Evolutionary conservation across 176 grass and related monocot genomes (phyloP), one percentile per base, ranked within the genome.

Genomic region (Oryza glaberrima): DNA sequence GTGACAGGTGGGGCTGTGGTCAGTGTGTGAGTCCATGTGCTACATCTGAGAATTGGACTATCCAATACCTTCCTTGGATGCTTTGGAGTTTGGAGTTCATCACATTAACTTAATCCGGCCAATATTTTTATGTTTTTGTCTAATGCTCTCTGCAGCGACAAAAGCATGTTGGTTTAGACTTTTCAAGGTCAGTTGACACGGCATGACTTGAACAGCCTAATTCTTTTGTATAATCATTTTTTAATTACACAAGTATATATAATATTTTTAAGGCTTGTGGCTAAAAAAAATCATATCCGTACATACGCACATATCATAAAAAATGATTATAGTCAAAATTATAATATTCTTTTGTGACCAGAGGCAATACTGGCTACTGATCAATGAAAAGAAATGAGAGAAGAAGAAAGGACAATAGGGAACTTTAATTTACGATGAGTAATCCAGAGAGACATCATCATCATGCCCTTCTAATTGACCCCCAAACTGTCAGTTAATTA

Each of bases 1-100:
- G 19, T 89, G 82, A 81, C 77, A 65, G 22, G 71, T 89, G 72
- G 87, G 82, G 51, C 5, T 70, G 58, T 30, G 25, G 40, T 75
- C 77, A 69, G 46, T 81, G 12, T 41, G 70, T 70, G 77, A 81
- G 70, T 35, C 82, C 77, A 85, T 26, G 76, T 69, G 45, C 76
- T 69, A 6, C 63, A 69, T 69, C 48, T 58, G 61, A 47, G 38
- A 17, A 44, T 61, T 58, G 9, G 60, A 34, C 58, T 45, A 14
- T 34, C 45, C 47, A 61, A 30, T 47, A 60, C 61, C 23, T 38
- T 67, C 12, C 30, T 88, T 56, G 74, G 80, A 83, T 79, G 23
- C 81, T 73, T 83, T 54, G 30, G 32, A 72, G 30, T 66, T 22
- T 78, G 4, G 52, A 43, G 15, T 70, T 25, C 13, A 77, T 60